Percentiles rank a stretch among this genome's conserved stretches.
phyloP scores from a whole-genome alignment of 768 basidiomycete species.

The Brasilioporus rufonigricans region DNA sequence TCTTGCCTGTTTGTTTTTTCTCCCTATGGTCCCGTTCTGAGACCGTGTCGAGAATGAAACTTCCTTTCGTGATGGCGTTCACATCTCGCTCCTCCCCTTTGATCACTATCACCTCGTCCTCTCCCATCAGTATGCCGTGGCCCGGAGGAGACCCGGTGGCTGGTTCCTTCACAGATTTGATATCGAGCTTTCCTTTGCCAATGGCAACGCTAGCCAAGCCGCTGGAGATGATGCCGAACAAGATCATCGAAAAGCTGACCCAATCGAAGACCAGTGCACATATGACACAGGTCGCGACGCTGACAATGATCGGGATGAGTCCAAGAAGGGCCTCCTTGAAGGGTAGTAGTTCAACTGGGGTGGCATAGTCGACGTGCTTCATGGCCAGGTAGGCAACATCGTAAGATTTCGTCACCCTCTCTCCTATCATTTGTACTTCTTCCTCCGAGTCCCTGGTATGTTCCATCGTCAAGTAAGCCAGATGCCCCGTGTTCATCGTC shows the following conservation, averaged over 20 bases:
- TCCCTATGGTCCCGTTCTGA: too few species aligned
- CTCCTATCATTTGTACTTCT: not conserved
- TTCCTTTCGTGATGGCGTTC: conserved; percentile 3
- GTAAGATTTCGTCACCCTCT: conserved; percentile 9
- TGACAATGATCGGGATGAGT: conserved; percentile 25
- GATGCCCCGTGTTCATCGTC: conserved; percentile 21
- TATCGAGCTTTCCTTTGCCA: conserved; percentile 22
- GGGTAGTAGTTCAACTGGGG: not conserved
- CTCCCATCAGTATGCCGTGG: conserved; percentile 26
- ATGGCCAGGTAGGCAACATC: conserved; percentile 23
- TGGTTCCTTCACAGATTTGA: conserved; percentile 14
- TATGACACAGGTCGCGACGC: conserved; percentile 7
- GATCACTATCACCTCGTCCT: conserved; percentile 25
- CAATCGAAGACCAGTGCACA: conserved; percentile 24
- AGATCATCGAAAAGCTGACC: conserved; percentile 30
- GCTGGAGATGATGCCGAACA: conserved; percentile 32
- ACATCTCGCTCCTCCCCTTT: conserved; percentile 29
- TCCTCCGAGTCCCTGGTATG: not conserved
- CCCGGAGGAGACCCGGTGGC: conserved; percentile 19
- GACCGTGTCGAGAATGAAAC: conserved; percentile 19
- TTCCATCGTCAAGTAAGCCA: conserved; percentile 27
- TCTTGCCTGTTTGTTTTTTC: too few species aligned
- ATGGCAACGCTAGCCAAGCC: conserved; percentile 26
- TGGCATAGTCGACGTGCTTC: not conserved
- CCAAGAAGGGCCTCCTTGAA: conserved; percentile 12